A percentile compares a stretch with the other conserved stretches of the same genome.
These are phyloP conservation scores for Solanum rostratum DNA, from an alignment of 257 asterid species.

Conservation along the genomic window DNA sequence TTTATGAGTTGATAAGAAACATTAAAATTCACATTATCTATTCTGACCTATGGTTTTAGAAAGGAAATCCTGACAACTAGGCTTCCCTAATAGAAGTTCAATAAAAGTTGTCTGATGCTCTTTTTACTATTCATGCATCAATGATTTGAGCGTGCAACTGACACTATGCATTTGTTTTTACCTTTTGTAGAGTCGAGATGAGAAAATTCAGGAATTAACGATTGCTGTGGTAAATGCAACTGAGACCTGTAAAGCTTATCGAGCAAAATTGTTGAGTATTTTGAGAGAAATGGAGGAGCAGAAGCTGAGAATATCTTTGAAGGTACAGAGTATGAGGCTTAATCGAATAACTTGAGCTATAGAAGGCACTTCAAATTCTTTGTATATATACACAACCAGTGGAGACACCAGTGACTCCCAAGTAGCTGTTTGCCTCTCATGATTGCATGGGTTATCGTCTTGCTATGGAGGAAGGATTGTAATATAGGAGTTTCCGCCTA, in stretches of 20 bases:
- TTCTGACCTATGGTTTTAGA: neutral
- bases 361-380: neutral
- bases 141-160: neutral
- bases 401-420: neutral
- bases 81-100: neutral
- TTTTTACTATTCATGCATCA: neutral
- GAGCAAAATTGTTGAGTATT: neutral
- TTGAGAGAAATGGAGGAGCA: slow-evolving; percentile 5
- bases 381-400: neutral
- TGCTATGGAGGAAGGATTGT: neutral
- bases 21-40: neutral
- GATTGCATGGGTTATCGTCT: neutral
- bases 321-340: neutral
- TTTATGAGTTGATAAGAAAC: neutral
- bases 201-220: neutral
- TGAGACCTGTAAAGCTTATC: neutral
- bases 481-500: neutral
- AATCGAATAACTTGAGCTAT: neutral
- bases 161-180: neutral
- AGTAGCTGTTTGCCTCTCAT: neutral
- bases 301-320: neutral
- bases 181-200: neutral
- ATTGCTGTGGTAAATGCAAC: neutral
- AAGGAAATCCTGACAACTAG: neutral
- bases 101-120: neutral